These are phyloP conservation scores for Lentinus brumalis DNA, from an alignment of 768 basidiomycete genomes.

Conservation along the genomic window DNA sequence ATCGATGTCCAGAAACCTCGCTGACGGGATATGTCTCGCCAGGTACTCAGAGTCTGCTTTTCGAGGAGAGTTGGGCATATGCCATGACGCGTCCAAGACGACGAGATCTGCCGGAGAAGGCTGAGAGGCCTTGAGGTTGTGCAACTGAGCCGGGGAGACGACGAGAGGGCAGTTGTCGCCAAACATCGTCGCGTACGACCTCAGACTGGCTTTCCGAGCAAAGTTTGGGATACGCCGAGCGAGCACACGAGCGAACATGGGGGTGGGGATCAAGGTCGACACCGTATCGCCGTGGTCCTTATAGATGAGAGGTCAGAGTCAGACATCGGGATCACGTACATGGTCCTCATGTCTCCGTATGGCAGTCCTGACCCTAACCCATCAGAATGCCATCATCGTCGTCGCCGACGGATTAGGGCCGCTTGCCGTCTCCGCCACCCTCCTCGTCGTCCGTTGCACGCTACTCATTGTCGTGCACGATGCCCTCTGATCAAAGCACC, in stretches of 20 bases:
- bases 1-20: slow-evolving; percentile 22
- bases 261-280: not conserved
- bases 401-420: slow-evolving; percentile 5
- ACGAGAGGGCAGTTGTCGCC: slow-evolving; percentile 46
- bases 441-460: slow-evolving; percentile 1
- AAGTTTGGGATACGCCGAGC: not conserved
- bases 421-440: slow-evolving; percentile 9
- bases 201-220: not conserved
- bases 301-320: no score
- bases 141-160: slow-evolving; percentile 52
- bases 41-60: slow-evolving; percentile 49
- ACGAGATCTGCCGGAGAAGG: slow-evolving; percentile 32
- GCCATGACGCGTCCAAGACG: slow-evolving; percentile 84
- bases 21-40: slow-evolving; percentile 16
- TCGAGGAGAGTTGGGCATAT: slow-evolving; percentile 87
- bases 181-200: slow-evolving; percentile 30
- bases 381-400: slow-evolving; percentile 8
- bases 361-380: slow-evolving; percentile 16
- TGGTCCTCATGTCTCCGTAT: no score
- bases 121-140: slow-evolving; percentile 21
- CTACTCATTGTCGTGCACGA: slow-evolving; percentile 31
- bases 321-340: no score
- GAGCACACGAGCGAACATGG: slow-evolving; percentile 8
- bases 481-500: slow-evolving; percentile 96
- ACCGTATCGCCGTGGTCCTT: not conserved